Conservation (phyloP, 2,329 filamentous ascomycete species). For the Hirsutella minnesotensis region DNA sequence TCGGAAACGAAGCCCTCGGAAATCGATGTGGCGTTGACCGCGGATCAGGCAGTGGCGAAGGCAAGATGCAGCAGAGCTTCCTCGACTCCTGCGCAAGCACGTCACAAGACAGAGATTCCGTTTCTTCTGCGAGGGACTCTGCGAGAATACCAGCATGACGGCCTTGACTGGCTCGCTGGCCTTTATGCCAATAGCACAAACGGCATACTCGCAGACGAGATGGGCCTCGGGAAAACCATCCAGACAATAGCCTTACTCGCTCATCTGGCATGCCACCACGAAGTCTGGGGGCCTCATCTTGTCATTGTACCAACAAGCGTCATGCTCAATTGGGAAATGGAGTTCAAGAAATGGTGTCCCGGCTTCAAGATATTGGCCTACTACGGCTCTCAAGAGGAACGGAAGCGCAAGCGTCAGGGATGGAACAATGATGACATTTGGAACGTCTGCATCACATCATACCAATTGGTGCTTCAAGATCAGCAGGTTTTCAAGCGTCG, state of each 20-base stretch:
- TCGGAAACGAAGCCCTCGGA: conserved; percentile 41
- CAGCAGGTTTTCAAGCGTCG: conserved; percentile 87
- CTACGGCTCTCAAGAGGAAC: conserved; percentile 87
- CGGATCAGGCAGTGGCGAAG: conserved; percentile 20
- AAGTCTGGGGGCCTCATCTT: conserved; percentile 91
- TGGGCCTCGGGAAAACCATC: conserved; percentile 97
- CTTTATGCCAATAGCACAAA: conserved; percentile 89
- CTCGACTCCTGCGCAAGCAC: conserved; percentile 17
- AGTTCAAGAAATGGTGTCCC: conserved; percentile 98
- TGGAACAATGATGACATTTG: conserved; percentile 91
- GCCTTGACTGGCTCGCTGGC: conserved; percentile 92
- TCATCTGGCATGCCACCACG: conserved; percentile 79
- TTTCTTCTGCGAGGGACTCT: conserved; percentile 77
- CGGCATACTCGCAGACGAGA: conserved; percentile 93
- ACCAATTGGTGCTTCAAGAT: conserved; percentile 90
- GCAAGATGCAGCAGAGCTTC: conserved; percentile 18
- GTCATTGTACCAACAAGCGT: conserved; percentile 96
- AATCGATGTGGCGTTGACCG: conserved; percentile 27
- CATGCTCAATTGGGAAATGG: conserved; percentile 99
- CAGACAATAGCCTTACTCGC: conserved; percentile 92
- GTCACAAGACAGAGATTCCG: conserved; percentile 60
- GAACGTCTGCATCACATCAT: conserved; percentile 97
- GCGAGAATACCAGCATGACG: conserved; percentile 91
- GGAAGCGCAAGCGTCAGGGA: conserved; percentile 78
- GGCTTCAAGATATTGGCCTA: conserved; percentile 97